phyloP scores from a whole-genome alignment of 441 rosid species.

The Omphalea diandra region DNA sequence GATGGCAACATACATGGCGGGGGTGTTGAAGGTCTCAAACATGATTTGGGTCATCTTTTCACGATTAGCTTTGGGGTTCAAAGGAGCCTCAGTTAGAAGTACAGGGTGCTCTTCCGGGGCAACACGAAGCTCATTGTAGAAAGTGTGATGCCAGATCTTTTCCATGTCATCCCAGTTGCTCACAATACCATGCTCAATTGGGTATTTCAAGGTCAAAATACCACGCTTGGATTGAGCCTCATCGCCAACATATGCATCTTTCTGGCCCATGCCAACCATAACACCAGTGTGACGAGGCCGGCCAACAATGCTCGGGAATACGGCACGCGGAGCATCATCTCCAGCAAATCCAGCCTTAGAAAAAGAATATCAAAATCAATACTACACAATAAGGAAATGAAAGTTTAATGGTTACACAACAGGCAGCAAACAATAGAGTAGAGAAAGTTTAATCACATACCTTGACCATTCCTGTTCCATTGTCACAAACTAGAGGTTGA shows the following conservation, averaged over 20 bases:
- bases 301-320: conserved; percentile 93
- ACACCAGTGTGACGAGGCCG: conserved; percentile 96
- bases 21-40: conserved; percentile 89
- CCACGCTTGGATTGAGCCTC: conserved; percentile 95
- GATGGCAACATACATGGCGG: conserved; percentile 90
- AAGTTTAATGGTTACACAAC: not conserved
- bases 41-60: conserved; percentile 97
- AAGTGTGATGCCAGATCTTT: conserved; percentile 95
- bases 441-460: conserved; percentile 23
- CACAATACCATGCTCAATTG: conserved; percentile 90
- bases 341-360: conserved; percentile 98
- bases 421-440: not conserved
- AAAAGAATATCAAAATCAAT: not conserved
- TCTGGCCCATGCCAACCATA: conserved; percentile 98
- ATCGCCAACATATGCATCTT: conserved; percentile 91
- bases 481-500: conserved; percentile 72
- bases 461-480: conserved; percentile 83
- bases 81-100: conserved; percentile 90
- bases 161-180: conserved; percentile 98
- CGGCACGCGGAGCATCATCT: conserved; percentile 93
- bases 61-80: conserved; percentile 92
- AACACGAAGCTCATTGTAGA: conserved; percentile 91
- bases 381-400: too few relatives aligned
- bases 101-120: conserved; percentile 97
- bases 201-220: conserved; percentile 82